phyloP scores from a whole-genome alignment of 768 basidiomycete genomes.

The Podaxis rugospora region DNA sequence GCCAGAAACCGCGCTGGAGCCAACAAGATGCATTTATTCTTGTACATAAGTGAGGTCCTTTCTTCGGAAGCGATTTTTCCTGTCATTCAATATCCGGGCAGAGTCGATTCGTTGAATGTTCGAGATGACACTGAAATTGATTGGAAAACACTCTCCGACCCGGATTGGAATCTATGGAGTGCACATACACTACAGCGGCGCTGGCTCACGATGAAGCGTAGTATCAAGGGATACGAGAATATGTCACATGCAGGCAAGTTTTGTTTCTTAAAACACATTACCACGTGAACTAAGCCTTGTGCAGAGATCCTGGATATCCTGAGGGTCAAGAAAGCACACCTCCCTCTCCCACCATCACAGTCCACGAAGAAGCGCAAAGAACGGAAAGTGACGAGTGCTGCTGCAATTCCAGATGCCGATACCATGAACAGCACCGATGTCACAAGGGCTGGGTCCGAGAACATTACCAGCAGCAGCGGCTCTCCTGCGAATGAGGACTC shows the following conservation, averaged over 20 bases:
- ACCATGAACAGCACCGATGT: constrained; percentile 13
- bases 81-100: constrained; percentile 22
- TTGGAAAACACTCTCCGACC: constrained; percentile 74
- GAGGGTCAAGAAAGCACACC: constrained; percentile 64
- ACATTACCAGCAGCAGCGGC: constrained; percentile 12
- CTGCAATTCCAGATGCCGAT: constrained; percentile 39
- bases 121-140: constrained; percentile 81
- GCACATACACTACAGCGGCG: constrained; percentile 74
- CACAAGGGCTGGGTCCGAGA: constrained; percentile 9
- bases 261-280: not conserved
- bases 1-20: constrained; percentile 69
- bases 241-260: constrained; percentile 73
- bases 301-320: constrained; percentile 82
- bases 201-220: constrained; percentile 75
- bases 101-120: constrained; percentile 71
- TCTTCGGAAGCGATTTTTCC: not conserved
- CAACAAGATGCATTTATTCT: constrained; percentile 74
- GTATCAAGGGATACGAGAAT: constrained; percentile 72
- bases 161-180: constrained; percentile 83
- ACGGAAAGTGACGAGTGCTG: constrained; percentile 51
- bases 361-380: constrained; percentile 33
- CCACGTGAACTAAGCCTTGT: constrained; percentile 6
- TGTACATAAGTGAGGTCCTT: constrained; percentile 66
- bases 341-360: constrained; percentile 30
- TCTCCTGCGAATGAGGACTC: constrained; percentile 5